These are phyloP conservation scores for Colletotrichum sp. DNA, from an alignment of 2,329 filamentous ascomycete genomes.

Conservation along the genomic window DNA sequence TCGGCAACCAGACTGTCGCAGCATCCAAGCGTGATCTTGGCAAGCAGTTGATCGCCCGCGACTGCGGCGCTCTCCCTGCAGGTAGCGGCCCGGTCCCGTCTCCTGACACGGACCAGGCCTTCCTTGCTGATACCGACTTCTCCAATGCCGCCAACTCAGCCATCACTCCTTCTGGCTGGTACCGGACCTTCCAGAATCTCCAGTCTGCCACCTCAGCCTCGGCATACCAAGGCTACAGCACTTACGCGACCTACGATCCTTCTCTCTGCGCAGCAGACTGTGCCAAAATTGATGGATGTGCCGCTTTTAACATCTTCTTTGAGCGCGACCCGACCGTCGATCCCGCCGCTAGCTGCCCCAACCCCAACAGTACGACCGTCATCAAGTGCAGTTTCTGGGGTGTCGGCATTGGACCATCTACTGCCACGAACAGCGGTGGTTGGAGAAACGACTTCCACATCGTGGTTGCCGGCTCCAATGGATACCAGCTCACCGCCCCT, in stretches of 20 bases:
- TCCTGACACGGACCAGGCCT: not conserved
- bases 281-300: not conserved
- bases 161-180: not conserved
- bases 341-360: not conserved
- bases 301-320: constrained; percentile 7
- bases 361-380: not conserved
- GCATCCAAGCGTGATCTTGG: not conserved
- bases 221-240: not conserved
- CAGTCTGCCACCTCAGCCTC: constrained; percentile 1
- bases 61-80: not conserved
- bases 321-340: constrained; percentile 2
- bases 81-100: not conserved
- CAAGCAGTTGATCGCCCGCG: not conserved
- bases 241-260: not conserved
- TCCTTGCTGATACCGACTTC: not conserved
- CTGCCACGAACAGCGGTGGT: constrained; percentile 14
- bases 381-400: constrained; percentile 19
- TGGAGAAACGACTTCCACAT: constrained; percentile 15
- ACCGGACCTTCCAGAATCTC: constrained; percentile 6
- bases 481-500: constrained; percentile 9
- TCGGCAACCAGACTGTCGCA: not conserved
- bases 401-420: constrained; percentile 8
- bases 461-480: constrained; percentile 20
- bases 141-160: not conserved
- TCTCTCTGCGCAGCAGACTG: constrained; percentile 1